Evolutionary conservation across 768 basidiomycete species (phyloP), one percentile per base, ranked within the genome.

Genomic region (Cystobasidium ongulense): DNA sequence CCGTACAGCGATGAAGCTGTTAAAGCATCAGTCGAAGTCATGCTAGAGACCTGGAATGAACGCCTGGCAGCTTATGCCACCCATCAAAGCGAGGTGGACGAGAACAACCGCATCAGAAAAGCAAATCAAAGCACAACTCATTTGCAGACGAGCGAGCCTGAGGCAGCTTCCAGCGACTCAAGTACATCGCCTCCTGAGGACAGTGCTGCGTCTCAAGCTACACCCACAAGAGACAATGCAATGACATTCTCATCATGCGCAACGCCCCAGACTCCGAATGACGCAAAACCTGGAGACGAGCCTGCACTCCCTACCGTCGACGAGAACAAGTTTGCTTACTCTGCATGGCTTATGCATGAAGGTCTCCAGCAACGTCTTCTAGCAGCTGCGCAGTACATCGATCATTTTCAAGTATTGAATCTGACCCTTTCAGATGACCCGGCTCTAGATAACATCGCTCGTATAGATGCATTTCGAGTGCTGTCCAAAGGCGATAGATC

Each of bases 381-480:
- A 27, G 68, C 53, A 23, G 68, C 68, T 46, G 13, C 54, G 11
- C 50, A 52, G n/a, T 71, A 57, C 41, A 59, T 71, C 29, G 68
- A 71, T 2, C 31, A 13, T 29, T 43, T 59, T 10, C 27, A 13
- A 1, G 15, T 29, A 10, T 52, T 57, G 5, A 23, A 43, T 3
- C 7, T 27, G 38, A n/a, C 33, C 35, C 33, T 57, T 33, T n/a
- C n/a, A 5, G 53, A 59, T 17, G 68, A 71, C 10, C 53, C 68
- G 17, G 43, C 46, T 35, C 54, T 71, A 13, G 52, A n/a, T 27
- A 29, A 15, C 31, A 10, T 38, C 7, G 66, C 46, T 2, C 52
- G 54, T 15, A 5, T 18, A 21, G 68, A 71, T 5, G 68, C 68
- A 43, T 35, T 71, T 27, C 10, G 21, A 18, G 4, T 57, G 25